Conservation (phyloP, 2,329 filamentous ascomycete species). For the Sporothrix schenckii region DNA sequence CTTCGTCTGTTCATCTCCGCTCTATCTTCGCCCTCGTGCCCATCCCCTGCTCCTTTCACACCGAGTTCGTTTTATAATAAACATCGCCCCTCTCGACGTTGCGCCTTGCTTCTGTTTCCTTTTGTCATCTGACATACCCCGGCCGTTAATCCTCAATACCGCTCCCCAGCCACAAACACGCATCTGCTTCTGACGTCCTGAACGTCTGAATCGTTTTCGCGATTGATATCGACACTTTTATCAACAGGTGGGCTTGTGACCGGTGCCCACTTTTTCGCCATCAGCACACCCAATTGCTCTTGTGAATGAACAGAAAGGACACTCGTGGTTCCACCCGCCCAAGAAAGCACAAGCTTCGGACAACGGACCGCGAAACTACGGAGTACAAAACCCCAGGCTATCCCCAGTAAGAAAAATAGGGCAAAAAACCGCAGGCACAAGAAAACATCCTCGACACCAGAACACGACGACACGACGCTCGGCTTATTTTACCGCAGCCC, state of each 20-base stretch:
- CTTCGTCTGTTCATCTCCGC: not conserved
- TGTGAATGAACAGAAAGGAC: conserved; percentile 25
- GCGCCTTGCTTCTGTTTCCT: not conserved
- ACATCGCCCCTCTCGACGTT: not conserved
- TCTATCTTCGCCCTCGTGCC: conserved; percentile 4
- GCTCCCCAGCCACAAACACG: not conserved
- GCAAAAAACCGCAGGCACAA: not conserved
- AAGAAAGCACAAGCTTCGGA: conserved; percentile 20
- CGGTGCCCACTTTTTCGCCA: conserved; percentile 27
- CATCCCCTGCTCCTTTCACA: not conserved
- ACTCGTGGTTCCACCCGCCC: not conserved
- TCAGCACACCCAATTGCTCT: conserved; percentile 20
- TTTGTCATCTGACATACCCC: not conserved
- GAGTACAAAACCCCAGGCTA: not conserved
- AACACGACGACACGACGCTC: not conserved
- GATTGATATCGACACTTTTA: not conserved
- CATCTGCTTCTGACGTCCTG: not conserved
- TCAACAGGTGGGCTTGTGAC: conserved; percentile 8
- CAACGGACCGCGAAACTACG: conserved; percentile 17
- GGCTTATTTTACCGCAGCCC: conserved; percentile 17
- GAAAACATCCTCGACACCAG: not conserved
- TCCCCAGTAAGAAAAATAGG: conserved; percentile 17
- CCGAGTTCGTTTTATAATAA: conserved; percentile 3
- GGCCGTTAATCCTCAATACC: too few species aligned
- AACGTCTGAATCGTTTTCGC: not conserved